phyloP scores from a whole-genome alignment of 2,329 filamentous ascomycete genomes.

The Xylariaceae sp. region DNA sequence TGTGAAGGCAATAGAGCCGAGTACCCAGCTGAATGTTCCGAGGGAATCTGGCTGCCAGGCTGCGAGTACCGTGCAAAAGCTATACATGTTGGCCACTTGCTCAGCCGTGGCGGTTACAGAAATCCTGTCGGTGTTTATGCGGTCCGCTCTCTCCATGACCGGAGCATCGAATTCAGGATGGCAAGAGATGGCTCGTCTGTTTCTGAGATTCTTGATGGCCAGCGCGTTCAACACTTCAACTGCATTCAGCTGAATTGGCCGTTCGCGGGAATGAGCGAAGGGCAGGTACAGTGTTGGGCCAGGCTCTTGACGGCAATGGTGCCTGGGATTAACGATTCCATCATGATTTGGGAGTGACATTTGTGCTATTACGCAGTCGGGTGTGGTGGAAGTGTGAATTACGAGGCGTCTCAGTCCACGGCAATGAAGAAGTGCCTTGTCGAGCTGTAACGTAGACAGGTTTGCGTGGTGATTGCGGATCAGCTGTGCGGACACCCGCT shows the following conservation, averaged over 20 bases:
- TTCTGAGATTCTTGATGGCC: neutral
- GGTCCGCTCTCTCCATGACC: neutral
- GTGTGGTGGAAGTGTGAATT: no score
- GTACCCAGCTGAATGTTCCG: conserved; percentile 3
- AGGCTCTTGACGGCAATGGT: neutral
- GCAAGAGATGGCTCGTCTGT: neutral
- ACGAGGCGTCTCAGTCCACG: no score
- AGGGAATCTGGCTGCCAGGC: neutral
- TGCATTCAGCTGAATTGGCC: neutral
- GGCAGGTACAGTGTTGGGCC: neutral
- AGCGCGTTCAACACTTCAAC: neutral
- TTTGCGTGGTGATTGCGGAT: no score
- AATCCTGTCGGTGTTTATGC: neutral
- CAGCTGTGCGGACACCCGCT: no score
- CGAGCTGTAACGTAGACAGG: no score
- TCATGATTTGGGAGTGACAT: neutral
- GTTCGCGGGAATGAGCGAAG: neutral
- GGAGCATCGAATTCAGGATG: neutral
- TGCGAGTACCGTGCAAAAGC: conserved; percentile 6
- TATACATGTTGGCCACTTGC: conserved; percentile 6
- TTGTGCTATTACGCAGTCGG: no score
- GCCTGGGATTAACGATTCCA: neutral
- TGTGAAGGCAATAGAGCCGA: conserved; percentile 1
- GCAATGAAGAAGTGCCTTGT: no score
- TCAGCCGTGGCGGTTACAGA: neutral